These are phyloP conservation scores for Kodamaea sagamina DNA, from an alignment of 805 yeast species.

Conservation along the genomic window DNA sequence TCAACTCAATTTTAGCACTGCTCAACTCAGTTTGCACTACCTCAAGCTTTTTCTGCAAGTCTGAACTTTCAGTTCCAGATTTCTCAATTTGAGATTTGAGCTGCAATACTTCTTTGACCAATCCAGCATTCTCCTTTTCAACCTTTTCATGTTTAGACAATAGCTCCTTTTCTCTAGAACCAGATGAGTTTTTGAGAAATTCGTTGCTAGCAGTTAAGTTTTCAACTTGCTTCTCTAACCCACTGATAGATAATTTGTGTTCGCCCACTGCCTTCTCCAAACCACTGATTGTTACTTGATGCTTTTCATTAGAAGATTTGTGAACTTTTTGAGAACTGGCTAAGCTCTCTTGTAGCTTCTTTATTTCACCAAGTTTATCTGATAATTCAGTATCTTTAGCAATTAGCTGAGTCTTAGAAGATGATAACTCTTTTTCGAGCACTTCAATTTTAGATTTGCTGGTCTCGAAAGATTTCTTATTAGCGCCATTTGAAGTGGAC, in stretches of 20 bases:
- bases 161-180: conserved; percentile 1
- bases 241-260: not conserved
- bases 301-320: not conserved
- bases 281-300: not conserved
- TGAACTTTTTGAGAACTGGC: conserved; percentile 1
- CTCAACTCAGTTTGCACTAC: not conserved
- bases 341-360: conserved; percentile 7
- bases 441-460: not conserved
- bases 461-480: not conserved
- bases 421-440: not conserved
- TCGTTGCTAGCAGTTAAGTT: conserved; percentile 5
- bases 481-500: not conserved
- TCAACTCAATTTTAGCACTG: not conserved
- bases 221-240: not conserved
- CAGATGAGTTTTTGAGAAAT: conserved; percentile 2
- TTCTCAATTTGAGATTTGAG: not conserved
- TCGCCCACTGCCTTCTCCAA: not conserved
- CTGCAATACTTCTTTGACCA: not conserved
- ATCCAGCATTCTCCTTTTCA: conserved; percentile 1
- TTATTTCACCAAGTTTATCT: conserved; percentile 1
- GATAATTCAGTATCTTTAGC: not conserved
- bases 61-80: not conserved
- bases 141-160: not conserved
- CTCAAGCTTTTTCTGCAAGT: not conserved
- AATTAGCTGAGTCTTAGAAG: not conserved